phyloP scores from a whole-genome alignment of 2,329 filamentous ascomycete genomes.

The Cercospora sp. region DNA sequence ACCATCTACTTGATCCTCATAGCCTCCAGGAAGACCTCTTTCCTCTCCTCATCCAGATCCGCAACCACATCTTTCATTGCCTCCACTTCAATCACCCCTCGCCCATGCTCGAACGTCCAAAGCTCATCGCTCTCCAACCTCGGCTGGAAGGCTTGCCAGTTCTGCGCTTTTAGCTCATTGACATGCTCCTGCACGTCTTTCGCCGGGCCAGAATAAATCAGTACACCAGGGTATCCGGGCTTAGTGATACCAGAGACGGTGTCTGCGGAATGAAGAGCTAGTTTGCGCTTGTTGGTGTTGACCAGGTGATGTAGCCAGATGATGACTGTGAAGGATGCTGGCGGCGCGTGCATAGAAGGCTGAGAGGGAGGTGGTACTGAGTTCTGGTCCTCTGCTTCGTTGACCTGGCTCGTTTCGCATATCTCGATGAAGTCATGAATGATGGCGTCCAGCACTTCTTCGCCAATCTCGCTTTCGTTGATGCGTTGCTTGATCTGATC shows the following conservation, averaged over 20 bases:
- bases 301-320: slow-evolving; percentile 52
- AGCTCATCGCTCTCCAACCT: slow-evolving; percentile 42
- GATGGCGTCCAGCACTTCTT: slow-evolving; percentile 47
- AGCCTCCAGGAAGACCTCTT: slow-evolving; percentile 36
- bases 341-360: background rate
- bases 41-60: slow-evolving; percentile 36
- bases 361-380: background rate
- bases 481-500: slow-evolving; percentile 37
- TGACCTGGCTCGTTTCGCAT: slow-evolving; percentile 16
- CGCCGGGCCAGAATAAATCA: slow-evolving; percentile 46
- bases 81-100: slow-evolving; percentile 46
- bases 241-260: slow-evolving; percentile 47
- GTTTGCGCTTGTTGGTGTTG: slow-evolving; percentile 49
- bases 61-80: slow-evolving; percentile 48
- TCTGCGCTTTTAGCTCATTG: slow-evolving; percentile 44
- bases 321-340: slow-evolving; percentile 39
- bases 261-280: slow-evolving; percentile 41
- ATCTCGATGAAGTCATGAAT: slow-evolving; percentile 43
- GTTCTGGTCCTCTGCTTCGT: background rate
- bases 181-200: slow-evolving; percentile 45
- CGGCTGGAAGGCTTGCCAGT: slow-evolving; percentile 51
- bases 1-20: slow-evolving; percentile 39
- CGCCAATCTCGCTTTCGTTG: slow-evolving; percentile 35
- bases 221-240: slow-evolving; percentile 49
- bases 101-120: slow-evolving; percentile 45